Conservation (phyloP, 1,284 basidiomycete genomes). For the Vanrija sp. region DNA sequence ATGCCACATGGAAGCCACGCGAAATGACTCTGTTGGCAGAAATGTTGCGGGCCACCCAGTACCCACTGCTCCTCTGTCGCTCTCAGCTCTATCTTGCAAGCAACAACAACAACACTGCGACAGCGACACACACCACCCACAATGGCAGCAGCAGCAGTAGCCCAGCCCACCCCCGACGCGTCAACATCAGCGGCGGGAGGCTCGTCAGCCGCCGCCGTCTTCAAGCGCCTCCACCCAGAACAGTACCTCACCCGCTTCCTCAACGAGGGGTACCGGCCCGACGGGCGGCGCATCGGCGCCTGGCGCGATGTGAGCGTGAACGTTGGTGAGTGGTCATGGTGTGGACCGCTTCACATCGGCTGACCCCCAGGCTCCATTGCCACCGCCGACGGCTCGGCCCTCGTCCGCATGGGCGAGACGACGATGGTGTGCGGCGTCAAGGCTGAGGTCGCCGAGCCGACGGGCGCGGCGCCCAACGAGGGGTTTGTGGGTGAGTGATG, state of each 20-base stretch:
- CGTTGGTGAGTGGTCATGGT: conserved; percentile 56
- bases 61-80: too few relatives aligned
- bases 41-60: background rate
- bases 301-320: conserved; percentile 70
- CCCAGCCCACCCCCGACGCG: background rate
- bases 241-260: conserved; percentile 76
- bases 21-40: background rate
- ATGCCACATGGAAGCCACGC: background rate
- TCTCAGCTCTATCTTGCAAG: too few relatives aligned
- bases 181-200: conserved; percentile 16
- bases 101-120: too few relatives aligned
- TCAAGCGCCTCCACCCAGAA: conserved; percentile 75
- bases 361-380: conserved; percentile 67
- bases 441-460: conserved; percentile 87
- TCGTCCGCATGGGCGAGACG: conserved; percentile 83
- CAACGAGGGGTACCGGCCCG: conserved; percentile 65
- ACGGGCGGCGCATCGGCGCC: conserved; percentile 61
- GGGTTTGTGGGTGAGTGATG: conserved; percentile 71
- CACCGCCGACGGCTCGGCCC: conserved; percentile 82
- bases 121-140: background rate
- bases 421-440: conserved; percentile 90
- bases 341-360: background rate
- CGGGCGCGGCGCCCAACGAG: conserved; percentile 64
- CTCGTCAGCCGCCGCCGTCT: conserved; percentile 60
- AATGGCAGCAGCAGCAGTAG: conserved; percentile 5